These are phyloP conservation scores for Candida ortonii DNA, from an alignment of 805 yeast genomes.

Conservation along the genomic window DNA sequence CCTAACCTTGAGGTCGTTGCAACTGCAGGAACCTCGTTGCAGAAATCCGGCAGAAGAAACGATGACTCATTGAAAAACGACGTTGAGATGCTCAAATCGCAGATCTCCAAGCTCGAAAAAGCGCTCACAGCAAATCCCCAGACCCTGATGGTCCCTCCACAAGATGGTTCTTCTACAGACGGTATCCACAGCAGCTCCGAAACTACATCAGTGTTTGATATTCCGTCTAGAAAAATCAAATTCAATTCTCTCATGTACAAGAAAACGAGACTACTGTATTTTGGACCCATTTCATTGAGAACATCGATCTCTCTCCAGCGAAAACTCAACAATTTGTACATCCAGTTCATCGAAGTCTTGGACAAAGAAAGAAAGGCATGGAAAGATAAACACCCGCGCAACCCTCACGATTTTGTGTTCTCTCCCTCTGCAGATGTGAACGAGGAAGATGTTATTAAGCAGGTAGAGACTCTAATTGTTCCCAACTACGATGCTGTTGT, in stretches of 20 bases:
- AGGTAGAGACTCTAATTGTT: constrained; percentile 6
- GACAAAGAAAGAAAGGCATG: constrained; percentile 14
- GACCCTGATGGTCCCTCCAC: too few species aligned
- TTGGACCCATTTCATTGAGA: constrained; percentile 16
- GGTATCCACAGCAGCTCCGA: not conserved
- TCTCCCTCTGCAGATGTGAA: too few species aligned
- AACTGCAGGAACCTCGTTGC: too few species aligned
- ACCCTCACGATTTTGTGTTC: too few species aligned
- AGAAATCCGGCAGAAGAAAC: not conserved
- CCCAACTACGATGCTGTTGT: constrained; percentile 20
- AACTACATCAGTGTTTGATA: constrained; percentile 6
- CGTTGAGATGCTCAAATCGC: constrained; percentile 12
- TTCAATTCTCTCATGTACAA: constrained; percentile 12
- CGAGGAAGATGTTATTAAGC: constrained; percentile 7
- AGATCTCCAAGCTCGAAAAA: constrained; percentile 10
- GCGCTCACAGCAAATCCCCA: constrained; percentile 3
- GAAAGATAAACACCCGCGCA: constrained; percentile 17
- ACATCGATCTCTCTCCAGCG: constrained; percentile 8
- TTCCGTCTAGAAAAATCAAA: constrained; percentile 9
- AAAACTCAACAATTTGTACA: constrained; percentile 1
- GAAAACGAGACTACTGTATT: constrained; percentile 12
- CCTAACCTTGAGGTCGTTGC: too few species aligned
- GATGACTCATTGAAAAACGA: constrained; percentile 10
- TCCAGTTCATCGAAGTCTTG: constrained; percentile 2
- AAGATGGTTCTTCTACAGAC: not conserved